Evolutionary conservation across 768 basidiomycete species (phyloP).

Genomic region (Melanogaster broomeanus): DNA sequence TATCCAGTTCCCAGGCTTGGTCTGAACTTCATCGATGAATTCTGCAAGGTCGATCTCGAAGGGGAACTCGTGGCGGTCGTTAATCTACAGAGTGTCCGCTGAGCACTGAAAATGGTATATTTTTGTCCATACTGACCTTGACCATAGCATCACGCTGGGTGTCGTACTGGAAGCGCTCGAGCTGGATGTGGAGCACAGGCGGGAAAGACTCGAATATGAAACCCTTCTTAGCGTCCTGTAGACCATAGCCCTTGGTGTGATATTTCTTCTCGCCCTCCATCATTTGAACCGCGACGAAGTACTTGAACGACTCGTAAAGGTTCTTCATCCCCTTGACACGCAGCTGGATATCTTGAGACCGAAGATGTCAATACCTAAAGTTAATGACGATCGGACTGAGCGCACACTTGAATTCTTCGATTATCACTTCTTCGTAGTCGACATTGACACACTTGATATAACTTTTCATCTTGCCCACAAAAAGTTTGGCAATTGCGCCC

Average conservation of each 20-base stretch:
- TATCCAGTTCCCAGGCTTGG: constrained; percentile 83
- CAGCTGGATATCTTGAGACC: constrained; percentile 82
- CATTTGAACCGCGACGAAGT: no score
- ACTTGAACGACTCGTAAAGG: constrained; percentile 85
- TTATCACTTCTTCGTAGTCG: constrained; percentile 88
- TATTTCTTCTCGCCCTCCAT: constrained; percentile 99
- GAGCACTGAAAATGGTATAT: background rate
- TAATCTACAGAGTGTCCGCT: constrained; percentile 7
- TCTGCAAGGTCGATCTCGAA: constrained; percentile 95
- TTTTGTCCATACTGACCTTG: constrained; percentile 9
- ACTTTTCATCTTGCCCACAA: no score
- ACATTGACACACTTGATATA: no score
- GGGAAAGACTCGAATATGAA: no score
- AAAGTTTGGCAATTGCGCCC: no score
- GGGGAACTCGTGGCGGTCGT: constrained; percentile 98
- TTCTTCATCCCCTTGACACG: constrained; percentile 99
- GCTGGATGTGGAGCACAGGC: constrained; percentile 98
- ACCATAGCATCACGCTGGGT: constrained; percentile 97
- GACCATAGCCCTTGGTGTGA: constrained; percentile 93
- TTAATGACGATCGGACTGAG: no score
- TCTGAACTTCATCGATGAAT: constrained; percentile 81
- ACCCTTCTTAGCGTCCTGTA: constrained; percentile 99
- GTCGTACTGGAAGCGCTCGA: constrained; percentile 99
- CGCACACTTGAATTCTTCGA: constrained; percentile 94
- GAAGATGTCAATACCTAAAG: background rate